Conservation (phyloP, 768 basidiomycete genomes). For the Pisolithus marmoratus region DNA sequence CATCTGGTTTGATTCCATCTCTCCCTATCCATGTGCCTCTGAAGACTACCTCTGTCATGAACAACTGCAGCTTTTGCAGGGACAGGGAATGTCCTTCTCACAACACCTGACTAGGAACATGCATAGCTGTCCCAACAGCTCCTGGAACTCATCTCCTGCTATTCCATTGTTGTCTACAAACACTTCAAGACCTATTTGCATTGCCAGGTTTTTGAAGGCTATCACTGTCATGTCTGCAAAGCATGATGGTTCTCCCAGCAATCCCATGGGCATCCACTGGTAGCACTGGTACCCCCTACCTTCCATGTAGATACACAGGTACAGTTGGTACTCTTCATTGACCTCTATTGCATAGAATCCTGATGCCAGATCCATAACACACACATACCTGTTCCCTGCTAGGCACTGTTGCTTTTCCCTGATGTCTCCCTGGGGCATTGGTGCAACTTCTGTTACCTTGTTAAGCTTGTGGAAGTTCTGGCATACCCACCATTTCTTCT, state of each 20-base stretch:
- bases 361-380: conserved; percentile 32
- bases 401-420: conserved; percentile 32
- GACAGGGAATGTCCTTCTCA: not conserved
- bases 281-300: conserved; percentile 34
- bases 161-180: conserved; percentile 37
- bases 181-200: conserved; percentile 20
- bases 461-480: conserved; percentile 35
- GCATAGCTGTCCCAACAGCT: conserved; percentile 17
- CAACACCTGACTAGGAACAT: conserved; percentile 14
- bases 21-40: too few relatives aligned
- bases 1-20: too few relatives aligned
- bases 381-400: conserved; percentile 31
- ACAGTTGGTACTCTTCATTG: conserved; percentile 12
- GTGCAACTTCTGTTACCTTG: conserved; percentile 21
- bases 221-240: conserved; percentile 27
- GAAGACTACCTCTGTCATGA: conserved; percentile 4
- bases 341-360: conserved; percentile 29
- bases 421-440: conserved; percentile 35
- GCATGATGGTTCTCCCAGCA: conserved; percentile 33
- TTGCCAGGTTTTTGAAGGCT: conserved; percentile 21
- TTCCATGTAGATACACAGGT: conserved; percentile 32
- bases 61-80: conserved; percentile 1
- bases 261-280: conserved; percentile 34
- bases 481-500: conserved; percentile 32
- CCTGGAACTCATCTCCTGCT: conserved; percentile 28